Evolutionary conservation across 2,329 filamentous ascomycete species (phyloP).

Genomic region (Taxawa tesnikishii): DNA sequence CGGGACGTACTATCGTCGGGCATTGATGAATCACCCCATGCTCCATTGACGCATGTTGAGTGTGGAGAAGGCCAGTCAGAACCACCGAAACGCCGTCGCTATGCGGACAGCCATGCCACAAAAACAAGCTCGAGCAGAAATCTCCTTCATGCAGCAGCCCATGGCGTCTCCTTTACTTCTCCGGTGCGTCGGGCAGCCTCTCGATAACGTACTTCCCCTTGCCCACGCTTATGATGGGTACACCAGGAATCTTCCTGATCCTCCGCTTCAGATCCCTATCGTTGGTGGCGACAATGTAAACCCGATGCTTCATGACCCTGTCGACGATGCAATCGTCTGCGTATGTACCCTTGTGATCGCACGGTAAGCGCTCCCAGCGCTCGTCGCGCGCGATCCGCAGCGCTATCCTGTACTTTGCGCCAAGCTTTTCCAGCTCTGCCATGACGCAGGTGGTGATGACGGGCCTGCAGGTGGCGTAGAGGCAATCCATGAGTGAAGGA

Average conservation of each 20-base stretch:
- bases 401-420: constrained; percentile 77
- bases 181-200: constrained; percentile 72
- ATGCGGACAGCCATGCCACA: background rate
- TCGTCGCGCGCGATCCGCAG: constrained; percentile 79
- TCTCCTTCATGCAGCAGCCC: background rate
- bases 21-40: too few relatives aligned
- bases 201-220: constrained; percentile 92
- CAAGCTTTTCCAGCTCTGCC: constrained; percentile 80
- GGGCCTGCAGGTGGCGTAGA: constrained; percentile 83
- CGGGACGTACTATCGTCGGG: too few relatives aligned
- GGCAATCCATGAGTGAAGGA: constrained; percentile 82
- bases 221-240: constrained; percentile 68
- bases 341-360: constrained; percentile 81
- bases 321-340: constrained; percentile 64
- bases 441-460: constrained; percentile 77
- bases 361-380: constrained; percentile 72
- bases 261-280: constrained; percentile 72
- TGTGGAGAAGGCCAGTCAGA: too few relatives aligned
- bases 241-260: constrained; percentile 69
- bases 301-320: constrained; percentile 31
- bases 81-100: background rate
- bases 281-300: constrained; percentile 42
- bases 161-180: constrained; percentile 32
- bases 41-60: too few relatives aligned
- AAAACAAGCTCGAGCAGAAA: background rate